Base-by-base conservation (phyloP, 2,329 filamentous ascomycete genomes). In the Diplocarpon mali region DNA sequence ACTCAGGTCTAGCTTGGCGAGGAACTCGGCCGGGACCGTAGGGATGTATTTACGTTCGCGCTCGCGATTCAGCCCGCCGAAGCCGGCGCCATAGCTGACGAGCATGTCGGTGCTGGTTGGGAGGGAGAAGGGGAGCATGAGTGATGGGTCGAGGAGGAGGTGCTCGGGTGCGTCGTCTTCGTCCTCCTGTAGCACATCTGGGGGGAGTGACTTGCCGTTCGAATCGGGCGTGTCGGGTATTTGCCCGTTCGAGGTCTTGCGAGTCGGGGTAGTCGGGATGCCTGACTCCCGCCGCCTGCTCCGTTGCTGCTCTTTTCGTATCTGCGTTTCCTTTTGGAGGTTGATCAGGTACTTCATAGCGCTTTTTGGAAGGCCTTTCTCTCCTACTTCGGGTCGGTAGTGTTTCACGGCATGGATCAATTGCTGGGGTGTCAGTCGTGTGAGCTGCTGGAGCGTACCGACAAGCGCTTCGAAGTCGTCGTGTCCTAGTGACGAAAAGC, bases 81-180 rank as follows among this genome's bases (percentile, higher is more conserved):
- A 92, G 0, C 92, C 92, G 11, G 92, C 89, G 0, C 92, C 92
- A 59, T 93, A 98, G 53, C 82, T 90, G 38, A 98, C 78, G 38
- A 96, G 73, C 92, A 98, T 98, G 63, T 98, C 92, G 20, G 89
- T 96, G 46, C 87, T 92, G 1, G 90, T 95, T 1, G 92, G 92
- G 24, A 98, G 70, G n/a, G 84, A 83, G 62, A 98, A 98, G 0
- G 92, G 92, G 20, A 98, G 73, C 75, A 95, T 94, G 48, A 95
- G 70, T 2, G 89, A 85, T 2, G 90, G 87, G 59, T 96, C 89
- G 42, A 96, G 67, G 35, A 95, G 77, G 30, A 95, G 71, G 48
- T 85, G 75, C 54, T 85, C 78, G 0, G 83, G 83, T 12, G 79
- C 70, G 48, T 85, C 80, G 36, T 83, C 78, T 14, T 82, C 78